A percentile compares a stretch with the other conserved stretches of the same genome.
phyloP scores from a whole-genome alignment of 305 asterid genomes.

The Plantago coronopus region DNA sequence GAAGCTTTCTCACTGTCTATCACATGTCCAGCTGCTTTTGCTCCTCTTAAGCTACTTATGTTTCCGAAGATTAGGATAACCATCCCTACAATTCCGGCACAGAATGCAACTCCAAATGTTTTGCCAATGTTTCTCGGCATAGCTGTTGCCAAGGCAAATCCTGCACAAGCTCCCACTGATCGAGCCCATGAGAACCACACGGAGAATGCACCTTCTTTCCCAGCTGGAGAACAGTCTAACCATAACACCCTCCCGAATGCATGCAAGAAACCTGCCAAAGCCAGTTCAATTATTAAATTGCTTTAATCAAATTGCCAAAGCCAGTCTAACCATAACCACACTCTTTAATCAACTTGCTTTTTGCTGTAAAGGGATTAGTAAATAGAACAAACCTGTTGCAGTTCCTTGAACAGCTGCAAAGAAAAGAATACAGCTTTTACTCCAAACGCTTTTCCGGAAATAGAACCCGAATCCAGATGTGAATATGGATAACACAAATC shows the following conservation, averaged over 20 bases:
- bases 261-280: constrained; percentile 49
- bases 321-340: too few species aligned
- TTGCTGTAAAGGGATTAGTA: too few species aligned
- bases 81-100: constrained; percentile 50
- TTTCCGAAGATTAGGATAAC: constrained; percentile 70
- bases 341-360: too few species aligned
- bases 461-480: constrained; percentile 82
- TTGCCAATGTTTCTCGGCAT: constrained; percentile 51
- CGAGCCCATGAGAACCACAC: constrained; percentile 83
- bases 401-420: constrained; percentile 72
- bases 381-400: constrained; percentile 44
- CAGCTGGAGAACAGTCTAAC: constrained; percentile 82
- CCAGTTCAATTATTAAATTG: neutral
- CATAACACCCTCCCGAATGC: constrained; percentile 76
- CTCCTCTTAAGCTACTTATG: constrained; percentile 75
- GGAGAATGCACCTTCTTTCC: constrained; percentile 85
- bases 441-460: constrained; percentile 48
- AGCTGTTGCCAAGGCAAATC: constrained; percentile 63
- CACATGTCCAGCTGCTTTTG: constrained; percentile 77
- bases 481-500: constrained; percentile 50
- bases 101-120: constrained; percentile 63
- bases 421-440: constrained; percentile 36
- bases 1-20: constrained; percentile 42
- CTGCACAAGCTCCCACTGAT: constrained; percentile 62
- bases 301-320: too few species aligned